phyloP scores from a whole-genome alignment of 257 asterid genomes.

The Voacanga thouarsii region DNA sequence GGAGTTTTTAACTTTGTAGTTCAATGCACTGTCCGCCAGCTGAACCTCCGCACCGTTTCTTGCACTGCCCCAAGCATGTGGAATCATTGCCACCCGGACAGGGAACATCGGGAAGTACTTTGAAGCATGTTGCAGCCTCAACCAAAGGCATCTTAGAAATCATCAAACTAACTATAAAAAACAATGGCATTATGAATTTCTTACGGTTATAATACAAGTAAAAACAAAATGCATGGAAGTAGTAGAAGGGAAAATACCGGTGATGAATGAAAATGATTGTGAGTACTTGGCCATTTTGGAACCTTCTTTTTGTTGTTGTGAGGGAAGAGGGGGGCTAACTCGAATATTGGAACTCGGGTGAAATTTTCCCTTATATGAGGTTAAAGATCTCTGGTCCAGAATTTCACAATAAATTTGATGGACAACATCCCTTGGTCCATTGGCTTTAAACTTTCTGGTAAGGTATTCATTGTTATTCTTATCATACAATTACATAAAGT shows the following conservation, averaged over 20 bases:
- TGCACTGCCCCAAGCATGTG: slow-evolving; percentile 3
- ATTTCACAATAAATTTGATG: no score
- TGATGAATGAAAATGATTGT: not conserved
- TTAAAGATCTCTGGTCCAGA: no score
- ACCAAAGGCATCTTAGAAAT: not conserved
- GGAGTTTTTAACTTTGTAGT: not conserved
- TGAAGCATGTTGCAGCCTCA: slow-evolving; percentile 12
- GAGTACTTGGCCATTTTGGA: not conserved
- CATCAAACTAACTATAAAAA: slow-evolving; percentile 10
- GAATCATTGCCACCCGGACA: slow-evolving; percentile 4
- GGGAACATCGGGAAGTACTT: not conserved
- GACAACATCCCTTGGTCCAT: no score
- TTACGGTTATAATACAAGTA: no score
- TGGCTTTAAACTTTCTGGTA: no score
- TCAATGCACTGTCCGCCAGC: slow-evolving; percentile 11
- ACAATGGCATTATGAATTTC: not conserved
- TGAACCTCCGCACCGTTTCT: not conserved
- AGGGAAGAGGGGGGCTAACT: no score
- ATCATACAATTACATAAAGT: no score
- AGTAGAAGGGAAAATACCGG: not conserved
- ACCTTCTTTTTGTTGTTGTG: not conserved
- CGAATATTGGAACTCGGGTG: no score
- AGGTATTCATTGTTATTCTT: no score
- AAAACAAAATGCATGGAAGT: not conserved
- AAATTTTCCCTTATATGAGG: no score